These are phyloP conservation scores for Daedalea quercina DNA, from an alignment of 768 basidiomycete species.

Conservation along the genomic window DNA sequence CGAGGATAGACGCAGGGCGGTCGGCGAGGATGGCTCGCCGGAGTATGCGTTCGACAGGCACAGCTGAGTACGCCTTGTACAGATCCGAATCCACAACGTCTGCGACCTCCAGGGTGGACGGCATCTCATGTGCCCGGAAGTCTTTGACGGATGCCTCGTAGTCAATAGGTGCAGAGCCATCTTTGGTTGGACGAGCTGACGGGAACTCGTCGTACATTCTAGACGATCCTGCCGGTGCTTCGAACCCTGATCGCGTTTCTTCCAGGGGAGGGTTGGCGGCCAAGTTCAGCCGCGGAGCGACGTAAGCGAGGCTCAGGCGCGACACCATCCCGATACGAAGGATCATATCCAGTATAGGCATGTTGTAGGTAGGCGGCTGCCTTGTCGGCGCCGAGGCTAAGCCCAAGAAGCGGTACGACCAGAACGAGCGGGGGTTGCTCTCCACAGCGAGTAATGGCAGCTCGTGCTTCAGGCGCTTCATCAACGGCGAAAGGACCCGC, in stretches of 20 bases:
- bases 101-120: slow-evolving; percentile 6
- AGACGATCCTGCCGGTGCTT: too few relatives aligned
- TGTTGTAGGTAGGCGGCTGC: slow-evolving; percentile 2
- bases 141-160: not conserved
- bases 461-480: slow-evolving; percentile 8
- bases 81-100: too few relatives aligned
- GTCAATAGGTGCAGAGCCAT: too few relatives aligned
- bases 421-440: not conserved
- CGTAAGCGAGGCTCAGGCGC: slow-evolving; percentile 8
- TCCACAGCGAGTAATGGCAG: slow-evolving; percentile 1
- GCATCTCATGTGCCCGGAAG: slow-evolving; percentile 3
- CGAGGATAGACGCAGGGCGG: not conserved
- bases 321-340: slow-evolving; percentile 9
- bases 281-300: not conserved
- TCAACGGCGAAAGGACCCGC: slow-evolving; percentile 9
- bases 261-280: too few relatives aligned
- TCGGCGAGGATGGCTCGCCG: slow-evolving; percentile 9
- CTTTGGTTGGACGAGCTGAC: too few relatives aligned
- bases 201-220: too few relatives aligned
- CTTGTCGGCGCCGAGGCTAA: not conserved
- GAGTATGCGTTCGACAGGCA: slow-evolving; percentile 11
- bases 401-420: slow-evolving; percentile 21
- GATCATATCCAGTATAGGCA: slow-evolving; percentile 10
- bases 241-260: too few relatives aligned
- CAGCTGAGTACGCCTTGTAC: not conserved